Conservation (phyloP, 75 land plant genomes). For the Picea sitchensis region DNA sequence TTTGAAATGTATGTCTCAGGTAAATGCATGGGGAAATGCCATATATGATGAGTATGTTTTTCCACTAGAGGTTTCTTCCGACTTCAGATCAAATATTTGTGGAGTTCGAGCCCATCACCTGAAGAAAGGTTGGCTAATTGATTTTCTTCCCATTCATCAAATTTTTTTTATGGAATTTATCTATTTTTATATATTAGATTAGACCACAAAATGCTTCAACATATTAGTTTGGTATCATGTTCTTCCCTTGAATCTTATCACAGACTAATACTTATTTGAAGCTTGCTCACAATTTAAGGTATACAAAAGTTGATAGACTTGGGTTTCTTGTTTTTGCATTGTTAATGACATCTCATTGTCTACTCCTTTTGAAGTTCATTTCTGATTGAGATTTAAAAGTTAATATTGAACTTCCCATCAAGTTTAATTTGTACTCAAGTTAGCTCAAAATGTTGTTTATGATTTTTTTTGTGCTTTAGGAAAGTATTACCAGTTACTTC, state of each 20-base stretch:
- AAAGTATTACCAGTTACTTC: neutral
- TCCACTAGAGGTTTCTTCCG: slow-evolving; percentile 75
- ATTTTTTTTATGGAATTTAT: neutral
- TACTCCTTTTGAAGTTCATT: neutral
- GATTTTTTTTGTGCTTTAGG: neutral
- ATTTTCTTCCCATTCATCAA: neutral
- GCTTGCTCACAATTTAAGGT: neutral
- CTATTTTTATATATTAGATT: neutral
- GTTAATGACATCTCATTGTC: neutral
- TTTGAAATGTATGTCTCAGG: slow-evolving; percentile 37
- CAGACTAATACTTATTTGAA: neutral
- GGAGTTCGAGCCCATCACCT: slow-evolving; percentile 75
- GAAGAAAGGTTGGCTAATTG: slow-evolving; percentile 52
- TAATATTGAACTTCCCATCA: neutral
- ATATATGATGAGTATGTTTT: slow-evolving; percentile 90
- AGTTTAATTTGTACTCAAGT: neutral
- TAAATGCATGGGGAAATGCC: slow-evolving; percentile 86
- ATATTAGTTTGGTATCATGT: neutral
- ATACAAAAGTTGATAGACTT: neutral
- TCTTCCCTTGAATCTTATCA: neutral
- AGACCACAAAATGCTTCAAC: neutral
- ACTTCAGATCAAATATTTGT: slow-evolving; percentile 85
- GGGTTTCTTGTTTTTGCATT: neutral
- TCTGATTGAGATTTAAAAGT: neutral
- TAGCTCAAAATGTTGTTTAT: neutral